phyloP scores from a whole-genome alignment of 441 rosid species.

The Populus hybrid region DNA sequence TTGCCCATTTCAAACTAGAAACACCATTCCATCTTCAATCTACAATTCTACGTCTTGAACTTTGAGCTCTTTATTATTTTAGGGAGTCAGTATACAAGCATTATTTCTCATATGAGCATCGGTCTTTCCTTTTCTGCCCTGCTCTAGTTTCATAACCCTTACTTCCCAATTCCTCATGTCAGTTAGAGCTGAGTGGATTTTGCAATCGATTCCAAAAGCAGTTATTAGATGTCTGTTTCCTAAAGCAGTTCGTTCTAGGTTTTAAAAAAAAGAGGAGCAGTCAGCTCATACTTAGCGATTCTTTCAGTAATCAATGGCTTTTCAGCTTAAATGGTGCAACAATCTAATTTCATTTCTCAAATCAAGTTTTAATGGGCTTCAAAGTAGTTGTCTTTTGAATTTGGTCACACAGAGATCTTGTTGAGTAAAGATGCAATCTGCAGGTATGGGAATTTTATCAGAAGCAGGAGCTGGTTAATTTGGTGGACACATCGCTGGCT shows the following conservation, averaged over 20 bases:
- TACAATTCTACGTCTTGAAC: not conserved
- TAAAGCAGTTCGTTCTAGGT: not conserved
- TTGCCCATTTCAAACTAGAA: not conserved
- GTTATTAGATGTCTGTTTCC: not conserved
- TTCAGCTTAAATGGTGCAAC: too few relatives aligned
- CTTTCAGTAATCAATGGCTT: too few relatives aligned
- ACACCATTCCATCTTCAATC: not conserved
- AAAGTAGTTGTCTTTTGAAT: not conserved
- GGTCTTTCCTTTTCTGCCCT: too few relatives aligned
- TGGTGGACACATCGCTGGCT: conserved; percentile 34
- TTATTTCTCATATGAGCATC: too few relatives aligned
- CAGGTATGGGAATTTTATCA: conserved; percentile 51
- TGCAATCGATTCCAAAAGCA: not conserved
- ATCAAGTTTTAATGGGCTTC: not conserved
- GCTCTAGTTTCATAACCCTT: not conserved
- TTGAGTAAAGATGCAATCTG: conserved; percentile 10
- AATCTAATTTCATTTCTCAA: too few relatives aligned
- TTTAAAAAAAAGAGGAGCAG: too few relatives aligned
- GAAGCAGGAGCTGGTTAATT: conserved; percentile 26
- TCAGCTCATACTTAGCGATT: not conserved
- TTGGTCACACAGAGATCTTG: not conserved
- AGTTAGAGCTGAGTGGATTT: not conserved
- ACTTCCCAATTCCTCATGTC: not conserved
- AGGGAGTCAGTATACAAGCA: too few relatives aligned
- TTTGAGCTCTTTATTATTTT: not conserved